Conservation (phyloP, 208 protist genomes). For the Crithidia expoeki region DNA sequence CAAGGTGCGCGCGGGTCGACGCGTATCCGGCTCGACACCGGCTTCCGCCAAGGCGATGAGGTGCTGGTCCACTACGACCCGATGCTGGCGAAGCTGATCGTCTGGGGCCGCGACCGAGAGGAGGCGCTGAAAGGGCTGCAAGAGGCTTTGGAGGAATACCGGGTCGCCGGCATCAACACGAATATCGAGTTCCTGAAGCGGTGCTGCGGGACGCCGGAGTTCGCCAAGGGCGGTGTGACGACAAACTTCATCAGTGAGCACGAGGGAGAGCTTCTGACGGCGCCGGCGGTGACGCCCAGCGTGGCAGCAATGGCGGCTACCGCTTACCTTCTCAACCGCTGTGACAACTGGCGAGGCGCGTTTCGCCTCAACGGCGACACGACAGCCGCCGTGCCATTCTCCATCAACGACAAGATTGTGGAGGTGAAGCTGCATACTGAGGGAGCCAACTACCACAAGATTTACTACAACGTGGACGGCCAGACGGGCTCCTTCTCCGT, state of each 20-base stretch:
- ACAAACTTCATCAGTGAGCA: conserved; percentile 83
- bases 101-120: conserved; percentile 38
- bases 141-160: conserved; percentile 74
- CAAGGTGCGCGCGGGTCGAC: conserved; percentile 38
- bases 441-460: conserved; percentile 28
- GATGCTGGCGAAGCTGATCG: conserved; percentile 86
- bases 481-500: conserved; percentile 32
- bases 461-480: conserved; percentile 22
- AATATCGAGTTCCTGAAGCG: conserved; percentile 85
- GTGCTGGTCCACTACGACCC: conserved; percentile 97
- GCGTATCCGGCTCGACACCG: conserved; percentile 78
- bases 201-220: conserved; percentile 59
- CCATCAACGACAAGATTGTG: conserved; percentile 30
- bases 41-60: conserved; percentile 74
- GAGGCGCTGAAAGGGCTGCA: conserved; percentile 33
- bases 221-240: conserved; percentile 62
- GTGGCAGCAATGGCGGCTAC: conserved; percentile 28
- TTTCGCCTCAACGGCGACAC: conserved; percentile 49
- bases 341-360: conserved; percentile 27
- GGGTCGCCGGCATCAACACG: conserved; percentile 89
- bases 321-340: conserved; percentile 26
- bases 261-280: conserved; percentile 36
- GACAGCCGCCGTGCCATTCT: conserved; percentile 34
- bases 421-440: conserved; percentile 38
- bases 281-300: conserved; percentile 29